Evolutionary conservation across 1,284 basidiomycete species (phyloP).

Genomic region (Apiotrichum gamsii): DNA sequence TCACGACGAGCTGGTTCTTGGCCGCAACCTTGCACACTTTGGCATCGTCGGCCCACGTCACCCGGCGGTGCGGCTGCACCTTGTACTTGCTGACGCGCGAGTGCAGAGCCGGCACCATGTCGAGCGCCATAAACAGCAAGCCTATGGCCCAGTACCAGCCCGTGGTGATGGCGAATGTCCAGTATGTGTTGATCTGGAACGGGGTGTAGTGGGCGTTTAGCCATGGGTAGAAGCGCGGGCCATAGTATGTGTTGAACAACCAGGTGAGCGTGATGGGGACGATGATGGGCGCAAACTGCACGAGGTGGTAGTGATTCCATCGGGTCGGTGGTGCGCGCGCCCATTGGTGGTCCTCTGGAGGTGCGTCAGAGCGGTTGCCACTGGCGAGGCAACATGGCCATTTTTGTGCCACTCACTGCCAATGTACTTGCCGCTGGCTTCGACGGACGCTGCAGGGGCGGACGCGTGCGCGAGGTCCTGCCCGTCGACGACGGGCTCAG

Average conservation of each 20-base stretch:
- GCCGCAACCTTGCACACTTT: slow-evolving; percentile 4
- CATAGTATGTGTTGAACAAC: not conserved
- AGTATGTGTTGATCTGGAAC: slow-evolving; percentile 13
- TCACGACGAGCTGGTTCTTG: slow-evolving; percentile 11
- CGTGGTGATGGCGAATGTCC: slow-evolving; percentile 8
- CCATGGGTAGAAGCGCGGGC: slow-evolving; percentile 3
- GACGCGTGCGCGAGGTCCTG: too few species aligned
- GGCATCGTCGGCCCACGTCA: slow-evolving; percentile 13
- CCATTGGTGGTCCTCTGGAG: slow-evolving; percentile 16
- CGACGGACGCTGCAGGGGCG: too few species aligned
- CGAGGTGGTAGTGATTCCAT: slow-evolving; percentile 2
- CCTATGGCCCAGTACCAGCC: slow-evolving; percentile 11
- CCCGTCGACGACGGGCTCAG: too few species aligned
- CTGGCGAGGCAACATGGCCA: too few species aligned
- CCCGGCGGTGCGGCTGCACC: slow-evolving; percentile 14
- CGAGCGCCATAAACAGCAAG: slow-evolving; percentile 12
- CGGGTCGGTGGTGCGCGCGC: slow-evolving; percentile 6
- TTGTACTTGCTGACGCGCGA: slow-evolving; percentile 8
- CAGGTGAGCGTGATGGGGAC: not conserved
- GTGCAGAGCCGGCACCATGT: slow-evolving; percentile 15
- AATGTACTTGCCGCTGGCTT: too few species aligned
- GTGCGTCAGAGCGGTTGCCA: too few species aligned
- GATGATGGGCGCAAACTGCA: not conserved
- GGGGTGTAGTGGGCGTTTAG: slow-evolving; percentile 13
- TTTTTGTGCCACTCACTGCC: too few species aligned